A percentile compares a stretch with the other conserved stretches of the same genome.
These are phyloP conservation scores for Bimuria novae-zelandiae DNA, from an alignment of 2,329 filamentous ascomycete species.

Conservation along the genomic window DNA sequence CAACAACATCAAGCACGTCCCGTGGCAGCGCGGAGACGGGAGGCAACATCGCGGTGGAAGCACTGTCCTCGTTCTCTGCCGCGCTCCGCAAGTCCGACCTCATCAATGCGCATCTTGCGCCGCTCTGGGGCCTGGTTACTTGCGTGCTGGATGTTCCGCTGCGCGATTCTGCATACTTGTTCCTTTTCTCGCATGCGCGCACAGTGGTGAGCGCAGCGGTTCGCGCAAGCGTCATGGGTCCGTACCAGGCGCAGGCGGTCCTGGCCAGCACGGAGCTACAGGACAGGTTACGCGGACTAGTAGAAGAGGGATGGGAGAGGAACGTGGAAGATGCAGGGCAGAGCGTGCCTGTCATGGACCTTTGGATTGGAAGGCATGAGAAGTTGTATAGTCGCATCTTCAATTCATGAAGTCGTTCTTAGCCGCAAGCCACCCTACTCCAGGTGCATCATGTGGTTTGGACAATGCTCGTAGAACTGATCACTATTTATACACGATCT, in stretches of 20 bases:
- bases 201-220: constrained; percentile 78
- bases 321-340: constrained; percentile 71
- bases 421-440: not conserved
- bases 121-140: constrained; percentile 71
- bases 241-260: constrained; percentile 77
- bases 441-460: not conserved
- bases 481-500: not conserved
- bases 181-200: constrained; percentile 76
- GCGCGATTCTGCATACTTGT: constrained; percentile 72
- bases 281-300: constrained; percentile 59
- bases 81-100: constrained; percentile 33
- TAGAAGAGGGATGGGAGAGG: constrained; percentile 65
- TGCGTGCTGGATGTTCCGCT: constrained; percentile 63
- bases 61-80: constrained; percentile 35
- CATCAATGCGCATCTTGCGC: constrained; percentile 66
- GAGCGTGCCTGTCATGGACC: constrained; percentile 75
- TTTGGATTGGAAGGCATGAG: constrained; percentile 84
- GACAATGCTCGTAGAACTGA: not conserved
- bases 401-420: constrained; percentile 63
- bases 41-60: constrained; percentile 20
- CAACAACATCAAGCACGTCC: not conserved
- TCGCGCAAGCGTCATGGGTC: constrained; percentile 75
- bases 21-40: not conserved
- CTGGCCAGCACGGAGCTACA: constrained; percentile 67
- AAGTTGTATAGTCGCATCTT: constrained; percentile 84